Evolutionary conservation across 129 eudicot species (phyloP).

Genomic region (Tanacetum coccineum): DNA sequence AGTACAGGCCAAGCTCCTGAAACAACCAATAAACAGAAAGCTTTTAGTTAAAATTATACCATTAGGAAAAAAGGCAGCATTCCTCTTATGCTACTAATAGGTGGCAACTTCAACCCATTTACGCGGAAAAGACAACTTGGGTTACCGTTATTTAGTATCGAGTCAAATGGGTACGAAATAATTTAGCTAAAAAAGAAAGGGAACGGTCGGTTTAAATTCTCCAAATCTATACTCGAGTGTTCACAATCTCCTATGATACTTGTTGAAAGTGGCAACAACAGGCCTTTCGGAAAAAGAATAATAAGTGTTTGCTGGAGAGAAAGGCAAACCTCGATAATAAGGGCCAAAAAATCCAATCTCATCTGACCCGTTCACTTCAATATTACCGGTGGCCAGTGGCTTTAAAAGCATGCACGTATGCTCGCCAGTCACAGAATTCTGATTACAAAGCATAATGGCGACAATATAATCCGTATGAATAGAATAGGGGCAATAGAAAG

Average conservation of each 20-base stretch:
- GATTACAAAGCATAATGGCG: constrained; percentile 6
- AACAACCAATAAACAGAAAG: neutral
- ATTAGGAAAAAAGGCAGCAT: neutral
- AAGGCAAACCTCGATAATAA: constrained; percentile 58
- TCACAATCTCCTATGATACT: neutral
- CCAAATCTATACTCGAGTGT: neutral
- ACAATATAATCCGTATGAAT: neutral
- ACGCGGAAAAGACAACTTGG: neutral
- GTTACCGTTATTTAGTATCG: neutral
- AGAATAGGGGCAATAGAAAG: neutral
- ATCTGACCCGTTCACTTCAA: constrained; percentile 54
- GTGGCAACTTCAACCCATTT: neutral
- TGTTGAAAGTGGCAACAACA: neutral
- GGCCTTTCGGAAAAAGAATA: no score
- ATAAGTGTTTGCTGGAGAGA: neutral
- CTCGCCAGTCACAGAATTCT: constrained; percentile 89
- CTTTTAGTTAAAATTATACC: neutral
- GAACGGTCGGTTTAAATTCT: neutral
- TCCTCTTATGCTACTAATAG: neutral
- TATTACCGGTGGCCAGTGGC: constrained; percentile 66
- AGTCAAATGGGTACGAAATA: neutral
- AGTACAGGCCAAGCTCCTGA: constrained; percentile 97
- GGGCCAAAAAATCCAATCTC: constrained; percentile 69
- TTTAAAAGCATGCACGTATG: constrained; percentile 87
- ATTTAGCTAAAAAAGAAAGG: neutral